Conservation (phyloP, 2,329 filamentous ascomycete genomes). For the Colletotrichum sidae region DNA sequence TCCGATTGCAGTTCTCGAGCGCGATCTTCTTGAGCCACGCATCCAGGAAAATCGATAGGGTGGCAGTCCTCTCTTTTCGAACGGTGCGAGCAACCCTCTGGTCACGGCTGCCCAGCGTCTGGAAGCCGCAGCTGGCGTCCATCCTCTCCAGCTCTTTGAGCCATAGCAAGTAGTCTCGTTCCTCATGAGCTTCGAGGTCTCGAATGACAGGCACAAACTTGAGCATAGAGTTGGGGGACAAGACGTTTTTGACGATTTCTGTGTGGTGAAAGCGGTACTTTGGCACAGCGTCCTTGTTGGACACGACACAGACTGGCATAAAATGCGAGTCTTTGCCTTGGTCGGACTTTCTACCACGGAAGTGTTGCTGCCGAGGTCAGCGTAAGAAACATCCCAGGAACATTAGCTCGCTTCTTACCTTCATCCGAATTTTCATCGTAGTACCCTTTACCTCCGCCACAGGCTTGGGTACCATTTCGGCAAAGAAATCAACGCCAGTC, state of each 20-base stretch:
- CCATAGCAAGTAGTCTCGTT: slow-evolving; percentile 66
- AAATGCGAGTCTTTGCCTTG: slow-evolving; percentile 54
- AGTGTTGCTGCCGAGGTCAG: slow-evolving; percentile 52
- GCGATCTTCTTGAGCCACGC: slow-evolving; percentile 62
- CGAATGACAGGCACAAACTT: slow-evolving; percentile 70
- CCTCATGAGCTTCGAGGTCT: slow-evolving; percentile 68
- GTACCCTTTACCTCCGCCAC: slow-evolving; percentile 47
- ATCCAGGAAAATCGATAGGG: slow-evolving; percentile 65
- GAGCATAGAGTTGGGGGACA: slow-evolving; percentile 70
- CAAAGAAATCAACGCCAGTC: slow-evolving; percentile 61
- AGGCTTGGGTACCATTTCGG: slow-evolving; percentile 52
- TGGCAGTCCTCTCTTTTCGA: slow-evolving; percentile 63
- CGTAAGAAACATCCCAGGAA: background rate
- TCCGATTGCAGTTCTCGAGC: slow-evolving; percentile 64
- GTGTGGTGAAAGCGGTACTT: slow-evolving; percentile 70
- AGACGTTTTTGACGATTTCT: slow-evolving; percentile 68
- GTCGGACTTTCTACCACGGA: slow-evolving; percentile 55
- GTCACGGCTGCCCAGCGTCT: slow-evolving; percentile 60
- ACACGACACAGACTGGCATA: slow-evolving; percentile 59
- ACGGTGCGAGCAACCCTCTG: slow-evolving; percentile 63
- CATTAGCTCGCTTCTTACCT: slow-evolving; percentile 50
- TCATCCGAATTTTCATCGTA: slow-evolving; percentile 63
- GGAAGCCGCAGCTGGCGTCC: slow-evolving; percentile 68
- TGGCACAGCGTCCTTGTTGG: slow-evolving; percentile 65
- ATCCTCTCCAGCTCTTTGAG: slow-evolving; percentile 68